Percentiles rank a stretch among this genome's conserved stretches.
Conservation (phyloP, 495 filamentous ascomycete species). For the Penicillium canariense region DNA sequence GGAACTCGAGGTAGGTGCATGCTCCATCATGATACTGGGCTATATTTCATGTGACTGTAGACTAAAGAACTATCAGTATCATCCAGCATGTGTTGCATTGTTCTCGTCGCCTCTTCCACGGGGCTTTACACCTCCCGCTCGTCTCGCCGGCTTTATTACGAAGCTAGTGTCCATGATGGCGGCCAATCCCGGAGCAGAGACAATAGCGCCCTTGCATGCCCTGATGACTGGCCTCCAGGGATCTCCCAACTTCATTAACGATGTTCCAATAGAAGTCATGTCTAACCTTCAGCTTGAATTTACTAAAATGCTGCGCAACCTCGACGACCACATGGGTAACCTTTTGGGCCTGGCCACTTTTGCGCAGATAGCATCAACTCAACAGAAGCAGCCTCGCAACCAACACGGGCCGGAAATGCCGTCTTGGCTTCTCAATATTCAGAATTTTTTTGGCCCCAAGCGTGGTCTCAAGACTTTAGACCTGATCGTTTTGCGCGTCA, state of each 20-base stretch:
- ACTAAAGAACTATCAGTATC: conserved; percentile 27
- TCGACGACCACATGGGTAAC: conserved; percentile 47
- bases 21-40: neutral
- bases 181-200: conserved; percentile 36
- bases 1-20: conserved; percentile 35
- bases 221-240: conserved; percentile 36
- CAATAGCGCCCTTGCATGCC: conserved; percentile 41
- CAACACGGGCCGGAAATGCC: conserved; percentile 19
- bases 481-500: conserved; percentile 51
- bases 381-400: neutral
- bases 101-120: conserved; percentile 42
- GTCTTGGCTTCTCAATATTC: conserved; percentile 39
- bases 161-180: conserved; percentile 35
- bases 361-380: conserved; percentile 36
- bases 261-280: conserved; percentile 41
- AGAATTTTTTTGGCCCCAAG: conserved; percentile 49
- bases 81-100: conserved; percentile 36
- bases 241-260: conserved; percentile 30
- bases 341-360: conserved; percentile 52
- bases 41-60: neutral
- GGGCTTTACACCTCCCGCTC: conserved; percentile 34
- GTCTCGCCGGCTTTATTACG: conserved; percentile 41
- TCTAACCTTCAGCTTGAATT: conserved; percentile 44
- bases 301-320: conserved; percentile 44
- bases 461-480: conserved; percentile 54